These are phyloP conservation scores for Prunus persica DNA, from an alignment of 306 rosid species.

Conservation along the genomic window Prunus_persica_NCBIv2 NC_034014.1:4654501-4655000, in stretches of 20 bases:
- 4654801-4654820: constrained; percentile 35
- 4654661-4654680: constrained; percentile 40
- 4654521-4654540: background rate
- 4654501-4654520: background rate
- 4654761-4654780: constrained; percentile 2
- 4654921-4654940: constrained; percentile 23
- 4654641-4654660: constrained; percentile 35
- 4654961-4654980: constrained; percentile 12
- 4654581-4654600: constrained; percentile 20
- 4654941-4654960: constrained; percentile 19
- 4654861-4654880: background rate
- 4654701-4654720: constrained; percentile 35
- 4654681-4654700: constrained; percentile 1
- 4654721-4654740: constrained; percentile 35
- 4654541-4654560: background rate
- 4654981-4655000: constrained; percentile 19
- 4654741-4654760: too few relatives aligned
- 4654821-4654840: constrained; percentile 51
- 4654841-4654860: constrained; percentile 41
- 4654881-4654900: background rate
- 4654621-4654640: constrained; percentile 22
- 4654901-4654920: constrained; percentile 20
- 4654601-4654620: constrained; percentile 26
- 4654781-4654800: rapidly evolving
- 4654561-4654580: background rate